Percentiles rank a stretch among this genome's conserved stretches.
phyloP scores from a whole-genome alignment of 2,329 filamentous ascomycete genomes.

The Fulvia fulva region DNA sequence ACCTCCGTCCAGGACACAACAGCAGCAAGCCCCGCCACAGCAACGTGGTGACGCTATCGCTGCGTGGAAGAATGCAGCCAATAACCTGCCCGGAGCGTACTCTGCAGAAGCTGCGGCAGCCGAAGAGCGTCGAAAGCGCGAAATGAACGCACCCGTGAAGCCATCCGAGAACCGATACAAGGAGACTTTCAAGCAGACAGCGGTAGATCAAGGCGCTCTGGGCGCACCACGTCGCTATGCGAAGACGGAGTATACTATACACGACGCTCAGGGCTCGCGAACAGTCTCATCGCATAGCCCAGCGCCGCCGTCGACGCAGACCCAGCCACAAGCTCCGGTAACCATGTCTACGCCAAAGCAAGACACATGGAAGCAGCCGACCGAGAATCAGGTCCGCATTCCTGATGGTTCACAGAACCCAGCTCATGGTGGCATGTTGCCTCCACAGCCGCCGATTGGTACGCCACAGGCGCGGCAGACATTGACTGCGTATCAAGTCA shows the following conservation, averaged over 20 bases:
- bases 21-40: conserved; percentile 15
- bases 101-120: conserved; percentile 18
- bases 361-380: conserved; percentile 18
- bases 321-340: conserved; percentile 30
- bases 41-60: conserved; percentile 17
- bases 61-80: conserved; percentile 30
- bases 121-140: conserved; percentile 14
- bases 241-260: conserved; percentile 28
- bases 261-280: conserved; percentile 28
- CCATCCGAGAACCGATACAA: conserved; percentile 23
- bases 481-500: conserved; percentile 20
- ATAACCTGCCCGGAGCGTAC: conserved; percentile 26
- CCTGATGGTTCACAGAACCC: conserved; percentile 31
- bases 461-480: conserved; percentile 22
- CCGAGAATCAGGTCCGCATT: conserved; percentile 32
- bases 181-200: conserved; percentile 37
- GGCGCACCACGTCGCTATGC: conserved; percentile 29
- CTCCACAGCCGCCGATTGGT: conserved; percentile 28
- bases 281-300: conserved; percentile 24
- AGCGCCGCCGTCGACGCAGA: conserved; percentile 33
- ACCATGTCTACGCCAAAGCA: conserved; percentile 24
- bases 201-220: conserved; percentile 22
- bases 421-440: conserved; percentile 25
- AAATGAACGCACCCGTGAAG: conserved; percentile 1
- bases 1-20: conserved; percentile 32